Evolutionary conservation across 441 rosid genomes (phyloP).

Genomic region (Raphanus hybrid): DNA sequence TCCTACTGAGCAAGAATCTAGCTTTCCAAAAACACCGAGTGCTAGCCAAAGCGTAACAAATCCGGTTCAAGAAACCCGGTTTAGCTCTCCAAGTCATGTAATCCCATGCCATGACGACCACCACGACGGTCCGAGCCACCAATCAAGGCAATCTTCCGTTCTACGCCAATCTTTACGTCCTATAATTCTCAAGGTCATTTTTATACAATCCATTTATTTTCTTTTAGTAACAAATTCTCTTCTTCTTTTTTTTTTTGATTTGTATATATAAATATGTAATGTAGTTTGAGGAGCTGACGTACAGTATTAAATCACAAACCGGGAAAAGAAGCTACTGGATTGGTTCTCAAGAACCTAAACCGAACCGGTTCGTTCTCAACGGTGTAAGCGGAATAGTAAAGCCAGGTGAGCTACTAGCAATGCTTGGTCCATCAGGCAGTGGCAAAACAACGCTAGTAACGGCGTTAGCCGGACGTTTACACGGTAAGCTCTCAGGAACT

Average conservation of each 20-base stretch:
- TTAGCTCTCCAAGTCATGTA: constrained; percentile 45
- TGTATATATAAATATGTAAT: constrained; percentile 13
- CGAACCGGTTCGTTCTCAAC: constrained; percentile 58
- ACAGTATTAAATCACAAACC: constrained; percentile 49
- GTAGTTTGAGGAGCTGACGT: constrained; percentile 79
- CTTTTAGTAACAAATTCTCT: neutral
- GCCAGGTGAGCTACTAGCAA: constrained; percentile 84
- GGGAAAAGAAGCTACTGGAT: constrained; percentile 43
- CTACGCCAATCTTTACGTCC: constrained; percentile 61
- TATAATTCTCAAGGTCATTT: constrained; percentile 66
- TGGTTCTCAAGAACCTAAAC: constrained; percentile 52
- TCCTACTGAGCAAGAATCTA: constrained; percentile 51
- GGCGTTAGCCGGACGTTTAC: constrained; percentile 75
- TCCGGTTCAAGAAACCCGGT: constrained; percentile 58
- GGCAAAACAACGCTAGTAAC: constrained; percentile 92
- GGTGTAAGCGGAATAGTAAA: constrained; percentile 72
- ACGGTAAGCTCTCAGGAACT: constrained; percentile 69
- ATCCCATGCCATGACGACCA: constrained; percentile 46
- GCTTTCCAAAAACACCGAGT: constrained; percentile 27
- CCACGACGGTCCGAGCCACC: constrained; percentile 32
- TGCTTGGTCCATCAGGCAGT: constrained; percentile 96
- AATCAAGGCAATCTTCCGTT: constrained; percentile 50
- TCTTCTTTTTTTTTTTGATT: neutral
- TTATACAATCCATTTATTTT: neutral
- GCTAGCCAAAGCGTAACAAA: constrained; percentile 46